Base-by-base conservation (phyloP, 768 basidiomycete species). In the Suillus tomentosus region DNA sequence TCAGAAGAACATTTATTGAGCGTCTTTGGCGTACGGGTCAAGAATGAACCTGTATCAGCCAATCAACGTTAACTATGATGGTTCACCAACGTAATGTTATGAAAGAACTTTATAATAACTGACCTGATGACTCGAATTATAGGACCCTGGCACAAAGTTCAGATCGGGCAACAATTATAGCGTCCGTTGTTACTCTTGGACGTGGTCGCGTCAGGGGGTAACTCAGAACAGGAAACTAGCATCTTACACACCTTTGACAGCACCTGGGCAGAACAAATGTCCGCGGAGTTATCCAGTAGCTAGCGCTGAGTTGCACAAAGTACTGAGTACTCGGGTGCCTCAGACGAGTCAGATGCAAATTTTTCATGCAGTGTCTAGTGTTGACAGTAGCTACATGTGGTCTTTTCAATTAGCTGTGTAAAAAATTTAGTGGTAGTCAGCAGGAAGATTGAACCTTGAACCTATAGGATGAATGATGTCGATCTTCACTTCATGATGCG, bases 31-130 rank as follows among this genome's bases (percentile, higher is more conserved):
- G 4, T 9, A 24, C 57, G 57, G 57, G 57, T 58, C 10, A 58
- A 42, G 24, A 24, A 42, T 58, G 17, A 58, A 17, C 24, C 57
- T 58, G 57, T 58, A 58, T 58, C 57, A 58, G 11, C 57, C 57
- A 58, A 58, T 58, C 40, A 58, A 24, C 37, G 15, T 1, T 9
- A 36, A 22, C 22, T 15, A 9, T 57, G 24, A 17, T 40, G 39
- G 22, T n/a, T 6, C 37, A 15, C 9, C 51, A 31, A 53, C 51
- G 51, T 53, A 53, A 53, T 17, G 11, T 17, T 39, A 22, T 56
- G 55, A 22, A 37, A 56, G 36, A 56, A n/a, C 36, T 14, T 17
- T 24, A 24, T 24, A 24, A 56, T 37, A 13, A 37, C 22, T 24
- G 37, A 14, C 37, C 22, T 24, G n/a, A 37, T 24, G n/a, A 37